phyloP scores from a whole-genome alignment of 2,329 filamentous ascomycete genomes.

The Dactylellina parvicollis region DNA sequence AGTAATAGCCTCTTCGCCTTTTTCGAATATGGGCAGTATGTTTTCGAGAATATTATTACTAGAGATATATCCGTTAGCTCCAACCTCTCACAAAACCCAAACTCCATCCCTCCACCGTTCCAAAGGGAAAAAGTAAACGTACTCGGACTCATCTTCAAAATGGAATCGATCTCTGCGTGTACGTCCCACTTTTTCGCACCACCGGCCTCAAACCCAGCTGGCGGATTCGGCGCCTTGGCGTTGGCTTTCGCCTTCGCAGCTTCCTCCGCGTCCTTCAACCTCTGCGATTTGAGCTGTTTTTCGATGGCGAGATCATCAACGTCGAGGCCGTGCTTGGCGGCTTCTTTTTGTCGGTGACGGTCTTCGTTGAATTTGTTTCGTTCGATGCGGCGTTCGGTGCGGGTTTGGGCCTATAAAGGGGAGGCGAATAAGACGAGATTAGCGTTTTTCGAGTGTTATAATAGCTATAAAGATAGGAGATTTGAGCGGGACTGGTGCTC shows the following conservation, averaged over 20 bases:
- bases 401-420: slow-evolving; percentile 61
- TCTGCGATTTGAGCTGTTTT: slow-evolving; percentile 67
- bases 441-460: slow-evolving; percentile 19
- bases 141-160: slow-evolving; percentile 87
- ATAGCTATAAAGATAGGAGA: slow-evolving; percentile 15
- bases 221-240: slow-evolving; percentile 68
- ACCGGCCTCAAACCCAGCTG: slow-evolving; percentile 58
- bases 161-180: slow-evolving; percentile 76
- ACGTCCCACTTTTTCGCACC: slow-evolving; percentile 70
- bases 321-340: slow-evolving; percentile 63
- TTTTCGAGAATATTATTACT: slow-evolving; percentile 97
- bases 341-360: slow-evolving; percentile 66
- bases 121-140: slow-evolving; percentile 60
- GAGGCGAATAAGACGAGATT: slow-evolving; percentile 22
- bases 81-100: slow-evolving; percentile 24
- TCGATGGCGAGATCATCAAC: slow-evolving; percentile 68
- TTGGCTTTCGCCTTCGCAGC: slow-evolving; percentile 75
- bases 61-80: slow-evolving; percentile 30
- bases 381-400: slow-evolving; percentile 62
- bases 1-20: slow-evolving; percentile 86
- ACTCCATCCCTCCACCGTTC: too few relatives aligned
- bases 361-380: slow-evolving; percentile 69
- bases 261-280: slow-evolving; percentile 75
- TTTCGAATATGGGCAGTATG: slow-evolving; percentile 86
- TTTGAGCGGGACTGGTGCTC: too few relatives aligned